Evolutionary conservation across 495 filamentous ascomycete species (phyloP), one percentile per base, ranked within the genome.

Genomic region (Oleoguttula mirabilis): DNA sequence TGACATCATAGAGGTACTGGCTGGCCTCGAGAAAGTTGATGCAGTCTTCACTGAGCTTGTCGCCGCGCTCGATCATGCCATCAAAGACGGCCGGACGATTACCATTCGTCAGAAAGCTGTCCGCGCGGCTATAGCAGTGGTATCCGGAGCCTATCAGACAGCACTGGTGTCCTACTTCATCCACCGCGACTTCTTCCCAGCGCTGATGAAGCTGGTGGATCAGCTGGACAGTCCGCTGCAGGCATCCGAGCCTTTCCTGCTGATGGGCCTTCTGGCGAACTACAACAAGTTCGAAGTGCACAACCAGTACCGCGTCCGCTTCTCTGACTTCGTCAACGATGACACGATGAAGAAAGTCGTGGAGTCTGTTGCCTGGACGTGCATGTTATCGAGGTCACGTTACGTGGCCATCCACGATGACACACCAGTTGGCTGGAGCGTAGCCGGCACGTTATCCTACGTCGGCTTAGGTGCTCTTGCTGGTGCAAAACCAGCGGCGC

Each of bases 271-370:
- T n/a, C 65, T 98, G 41, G 85, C 82, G 50, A 98, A 98, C 62
- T 96, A 95, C 71, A 95, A 95, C 71, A 98, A 95, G 62, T 98
- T 96, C 54, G 90, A 98, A 64, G 85, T 92, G 43, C 90, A 94
- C 61, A 98, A 98, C 51, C 90, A 90, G 5, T 98, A 98, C 55
- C 82, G 88, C 55, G 65, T 92, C 45, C 81, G 88, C 32, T 73
- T 98, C n/a, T 86, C 92, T 56, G 90, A 98, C 58, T 96, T 96
- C 63, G 88, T 95, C 48, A 94, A 98, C 51, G 88, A 96, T 56
- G 65, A 67, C 0, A 76, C 78, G 17, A 96, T 96, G 50, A 71
- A 81, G 54, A 86, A 81, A 47, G 82, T 95, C 33, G 72, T 88
- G 40, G 67, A 69, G 47, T 76, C 81, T 41, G 71, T 94, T 11